phyloP scores from a whole-genome alignment of 2,329 filamentous ascomycete genomes.

The Cladorrhinum sp. region DNA sequence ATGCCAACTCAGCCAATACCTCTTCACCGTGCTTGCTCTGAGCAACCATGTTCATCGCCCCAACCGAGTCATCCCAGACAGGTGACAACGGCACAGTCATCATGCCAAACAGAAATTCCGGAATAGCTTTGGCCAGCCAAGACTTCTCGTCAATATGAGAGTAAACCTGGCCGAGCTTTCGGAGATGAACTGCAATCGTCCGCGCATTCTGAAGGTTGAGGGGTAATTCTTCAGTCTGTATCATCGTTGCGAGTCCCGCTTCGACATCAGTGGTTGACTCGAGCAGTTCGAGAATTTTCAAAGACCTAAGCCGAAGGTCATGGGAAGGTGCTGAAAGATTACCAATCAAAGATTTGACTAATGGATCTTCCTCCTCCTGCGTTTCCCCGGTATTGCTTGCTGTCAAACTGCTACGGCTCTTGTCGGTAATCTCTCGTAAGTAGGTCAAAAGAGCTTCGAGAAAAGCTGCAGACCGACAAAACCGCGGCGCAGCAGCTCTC shows the following conservation, averaged over 20 bases:
- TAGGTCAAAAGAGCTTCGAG: slow-evolving; percentile 61
- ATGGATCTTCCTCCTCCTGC: slow-evolving; percentile 57
- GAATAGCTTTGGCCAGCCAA: slow-evolving; percentile 70
- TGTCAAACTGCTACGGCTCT: slow-evolving; percentile 27
- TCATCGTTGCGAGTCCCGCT: slow-evolving; percentile 60
- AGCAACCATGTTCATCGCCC: slow-evolving; percentile 71
- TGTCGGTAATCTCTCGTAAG: slow-evolving; percentile 36
- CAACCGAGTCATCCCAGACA: slow-evolving; percentile 80
- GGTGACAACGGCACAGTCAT: slow-evolving; percentile 81
- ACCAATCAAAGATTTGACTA: slow-evolving; percentile 63
- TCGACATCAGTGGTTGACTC: slow-evolving; percentile 48
- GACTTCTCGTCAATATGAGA: slow-evolving; percentile 54
- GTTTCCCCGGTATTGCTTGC: slow-evolving; percentile 36
- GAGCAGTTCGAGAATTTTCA: slow-evolving; percentile 68
- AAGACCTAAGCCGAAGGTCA: slow-evolving; percentile 66
- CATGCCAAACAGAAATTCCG: slow-evolving; percentile 83
- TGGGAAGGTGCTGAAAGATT: slow-evolving; percentile 77
- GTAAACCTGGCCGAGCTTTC: slow-evolving; percentile 69
- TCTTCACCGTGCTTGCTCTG: slow-evolving; percentile 70
- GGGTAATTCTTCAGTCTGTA: slow-evolving; percentile 76
- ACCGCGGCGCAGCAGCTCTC: slow-evolving; percentile 62
- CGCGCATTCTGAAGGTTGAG: slow-evolving; percentile 74
- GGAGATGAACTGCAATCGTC: slow-evolving; percentile 78
- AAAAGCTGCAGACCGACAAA: slow-evolving; percentile 64
- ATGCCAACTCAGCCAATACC: slow-evolving; percentile 66